Evolutionary conservation across 805 yeast species (phyloP).

Genomic region (Suhomyces sp.): DNA sequence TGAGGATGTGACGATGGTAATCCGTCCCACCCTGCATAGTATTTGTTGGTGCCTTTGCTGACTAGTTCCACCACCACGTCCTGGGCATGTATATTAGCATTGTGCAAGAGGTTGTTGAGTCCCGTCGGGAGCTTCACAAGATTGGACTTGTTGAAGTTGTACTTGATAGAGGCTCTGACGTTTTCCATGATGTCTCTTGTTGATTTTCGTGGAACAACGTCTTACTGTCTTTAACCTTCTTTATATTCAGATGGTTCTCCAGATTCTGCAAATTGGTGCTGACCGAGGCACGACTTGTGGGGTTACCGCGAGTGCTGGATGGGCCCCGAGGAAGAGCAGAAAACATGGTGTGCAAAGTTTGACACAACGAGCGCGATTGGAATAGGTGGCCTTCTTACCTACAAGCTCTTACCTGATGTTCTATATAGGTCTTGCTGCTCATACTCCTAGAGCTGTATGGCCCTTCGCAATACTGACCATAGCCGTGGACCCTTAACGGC

Average conservation of each 20-base stretch:
- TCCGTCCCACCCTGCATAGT: constrained; percentile 69
- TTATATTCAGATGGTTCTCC: constrained; percentile 1
- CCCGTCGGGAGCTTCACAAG: constrained; percentile 54
- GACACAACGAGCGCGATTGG: too few species aligned
- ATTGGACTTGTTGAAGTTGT: constrained; percentile 42
- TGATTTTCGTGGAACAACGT: not conserved
- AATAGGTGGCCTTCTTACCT: not conserved
- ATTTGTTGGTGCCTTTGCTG: constrained; percentile 18
- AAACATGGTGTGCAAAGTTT: not conserved
- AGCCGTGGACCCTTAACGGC: not conserved
- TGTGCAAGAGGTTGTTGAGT: constrained; percentile 43
- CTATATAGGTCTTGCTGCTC: too few species aligned
- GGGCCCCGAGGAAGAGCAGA: not conserved
- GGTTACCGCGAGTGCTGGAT: not conserved
- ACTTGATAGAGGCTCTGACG: constrained; percentile 25
- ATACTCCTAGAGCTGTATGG: too few species aligned
- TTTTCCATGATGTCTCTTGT: constrained; percentile 30
- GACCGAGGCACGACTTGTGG: constrained; percentile 1
- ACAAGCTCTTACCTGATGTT: not conserved
- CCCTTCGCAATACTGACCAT: not conserved
- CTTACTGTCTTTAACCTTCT: not conserved
- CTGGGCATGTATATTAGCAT: constrained; percentile 55
- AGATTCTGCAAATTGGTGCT: constrained; percentile 1
- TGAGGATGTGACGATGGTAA: constrained; percentile 34
- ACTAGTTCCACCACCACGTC: constrained; percentile 53